Conservation (phyloP, 495 filamentous ascomycete species). For the Aspergillus sparsus region DNA sequence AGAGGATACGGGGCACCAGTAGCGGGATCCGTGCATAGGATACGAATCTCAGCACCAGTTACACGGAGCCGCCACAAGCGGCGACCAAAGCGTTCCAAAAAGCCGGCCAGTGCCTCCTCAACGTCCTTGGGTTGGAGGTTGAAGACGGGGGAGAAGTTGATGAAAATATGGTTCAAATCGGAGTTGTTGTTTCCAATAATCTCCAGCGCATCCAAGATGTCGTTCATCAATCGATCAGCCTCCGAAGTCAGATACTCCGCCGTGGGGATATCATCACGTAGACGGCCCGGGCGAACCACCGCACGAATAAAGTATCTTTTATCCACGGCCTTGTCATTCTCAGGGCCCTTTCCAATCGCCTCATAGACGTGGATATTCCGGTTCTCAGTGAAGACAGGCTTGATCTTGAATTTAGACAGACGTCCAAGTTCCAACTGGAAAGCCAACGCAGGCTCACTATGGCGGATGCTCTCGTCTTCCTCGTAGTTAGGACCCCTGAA, state of each 20-base stretch:
- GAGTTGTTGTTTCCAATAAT: constrained; percentile 99
- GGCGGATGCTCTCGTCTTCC: constrained; percentile 94
- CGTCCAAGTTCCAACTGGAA: constrained; percentile 97
- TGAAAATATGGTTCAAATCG: constrained; percentile 99
- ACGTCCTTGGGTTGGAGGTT: constrained; percentile 87
- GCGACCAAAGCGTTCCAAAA: constrained; percentile 93
- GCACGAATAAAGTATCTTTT: constrained; percentile 98
- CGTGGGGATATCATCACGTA: constrained; percentile 95
- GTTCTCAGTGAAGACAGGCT: constrained; percentile 98
- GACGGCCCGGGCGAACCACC: constrained; percentile 85
- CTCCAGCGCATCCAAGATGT: constrained; percentile 96
- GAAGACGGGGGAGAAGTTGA: constrained; percentile 97
- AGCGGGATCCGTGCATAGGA: constrained; percentile 86
- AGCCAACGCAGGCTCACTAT: constrained; percentile 91
- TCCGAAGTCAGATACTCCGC: constrained; percentile 98
- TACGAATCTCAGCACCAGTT: constrained; percentile 96
- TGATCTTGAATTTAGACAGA: constrained; percentile 95
- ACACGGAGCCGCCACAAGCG: constrained; percentile 96
- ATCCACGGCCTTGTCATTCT: constrained; percentile 70
- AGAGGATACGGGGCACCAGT: constrained; percentile 89
- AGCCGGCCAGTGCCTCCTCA: constrained; percentile 89
- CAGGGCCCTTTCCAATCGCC: constrained; percentile 87
- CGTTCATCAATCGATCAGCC: constrained; percentile 92
- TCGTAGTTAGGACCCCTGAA: constrained; percentile 89
- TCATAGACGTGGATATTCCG: constrained; percentile 99